Evolutionary conservation across 2,329 filamentous ascomycete genomes (phyloP).

Genomic region (Alternaria triticimaculans): DNA sequence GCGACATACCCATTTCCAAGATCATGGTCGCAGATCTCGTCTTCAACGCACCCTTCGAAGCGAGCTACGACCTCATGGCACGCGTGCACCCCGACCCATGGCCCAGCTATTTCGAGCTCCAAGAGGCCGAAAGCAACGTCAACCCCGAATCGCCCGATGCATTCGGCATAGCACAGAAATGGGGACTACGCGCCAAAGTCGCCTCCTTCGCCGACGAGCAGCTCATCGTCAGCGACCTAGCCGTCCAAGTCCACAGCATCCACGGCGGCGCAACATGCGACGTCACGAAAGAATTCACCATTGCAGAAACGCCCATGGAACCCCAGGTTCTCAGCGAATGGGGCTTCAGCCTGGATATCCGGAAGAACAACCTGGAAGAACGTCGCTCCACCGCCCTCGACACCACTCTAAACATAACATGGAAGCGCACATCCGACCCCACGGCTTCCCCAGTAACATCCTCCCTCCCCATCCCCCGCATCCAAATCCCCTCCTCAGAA

Average conservation of each 20-base stretch:
- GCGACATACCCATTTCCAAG: slow-evolving; percentile 81
- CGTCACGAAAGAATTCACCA: slow-evolving; percentile 40
- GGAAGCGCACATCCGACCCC: slow-evolving; percentile 65
- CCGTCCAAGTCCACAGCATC: slow-evolving; percentile 66
- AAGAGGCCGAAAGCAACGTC: slow-evolving; percentile 49
- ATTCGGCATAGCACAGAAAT: slow-evolving; percentile 77
- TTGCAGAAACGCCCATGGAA: slow-evolving; percentile 53
- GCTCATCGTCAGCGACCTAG: slow-evolving; percentile 68
- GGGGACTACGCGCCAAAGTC: slow-evolving; percentile 74
- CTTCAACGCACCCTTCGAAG: slow-evolving; percentile 85
- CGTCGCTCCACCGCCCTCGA: slow-evolving; percentile 77
- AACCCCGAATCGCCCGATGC: slow-evolving; percentile 46
- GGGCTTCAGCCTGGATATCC: slow-evolving; percentile 74
- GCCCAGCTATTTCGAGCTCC: slow-evolving; percentile 82
- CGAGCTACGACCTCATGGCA: slow-evolving; percentile 86
- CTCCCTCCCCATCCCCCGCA: slow-evolving; percentile 76
- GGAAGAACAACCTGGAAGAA: slow-evolving; percentile 82
- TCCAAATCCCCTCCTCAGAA: slow-evolving; percentile 81
- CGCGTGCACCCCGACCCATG: slow-evolving; percentile 78
- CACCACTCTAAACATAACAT: slow-evolving; percentile 75
- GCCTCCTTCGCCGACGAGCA: slow-evolving; percentile 77
- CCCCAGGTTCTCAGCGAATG: slow-evolving; percentile 75
- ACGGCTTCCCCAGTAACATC: slow-evolving; percentile 50
- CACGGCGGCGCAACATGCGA: slow-evolving; percentile 68
- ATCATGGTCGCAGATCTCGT: slow-evolving; percentile 71